Evolutionary conservation across 2,329 filamentous ascomycete genomes (phyloP).

Genomic region (Parastagonospora avenae): DNA sequence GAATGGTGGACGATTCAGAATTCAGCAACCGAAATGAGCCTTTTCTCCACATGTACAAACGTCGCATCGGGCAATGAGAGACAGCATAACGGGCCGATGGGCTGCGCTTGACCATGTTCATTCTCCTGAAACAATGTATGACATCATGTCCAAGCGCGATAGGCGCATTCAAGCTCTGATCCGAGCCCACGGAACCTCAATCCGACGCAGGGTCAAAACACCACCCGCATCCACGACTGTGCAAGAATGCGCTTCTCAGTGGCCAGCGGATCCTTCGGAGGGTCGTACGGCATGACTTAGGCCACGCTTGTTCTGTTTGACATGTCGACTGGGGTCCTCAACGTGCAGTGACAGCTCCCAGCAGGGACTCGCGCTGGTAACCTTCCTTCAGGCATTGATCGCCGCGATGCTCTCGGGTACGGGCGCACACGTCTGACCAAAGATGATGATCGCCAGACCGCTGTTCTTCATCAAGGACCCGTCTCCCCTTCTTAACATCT

Average conservation of each 20-base stretch:
- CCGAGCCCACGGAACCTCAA: conserved; percentile 5
- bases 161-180: conserved; percentile 7
- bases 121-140: conserved; percentile 7
- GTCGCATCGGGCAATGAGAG: too few species aligned
- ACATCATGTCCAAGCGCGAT: conserved; percentile 16
- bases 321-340: background rate
- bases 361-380: background rate
- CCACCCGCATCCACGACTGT: conserved; percentile 12
- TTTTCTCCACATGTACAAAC: too few species aligned
- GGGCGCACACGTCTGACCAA: conserved; percentile 6
- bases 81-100: too few species aligned
- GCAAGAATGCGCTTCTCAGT: background rate
- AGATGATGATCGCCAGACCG: conserved; percentile 15
- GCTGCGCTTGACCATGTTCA: too few species aligned
- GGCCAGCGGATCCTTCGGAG: background rate
- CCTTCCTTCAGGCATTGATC: conserved; percentile 15
- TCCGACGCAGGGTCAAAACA: conserved; percentile 19
- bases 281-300: conserved; percentile 3
- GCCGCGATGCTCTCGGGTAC: conserved; percentile 3
- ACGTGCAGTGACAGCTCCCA: background rate
- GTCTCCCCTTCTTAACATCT: background rate
- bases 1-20: too few species aligned
- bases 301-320: background rate
- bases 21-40: too few species aligned
- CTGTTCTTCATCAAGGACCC: conserved; percentile 1